These are phyloP conservation scores for Trichoderma cornu-damae DNA, from an alignment of 2,329 filamentous ascomycete genomes.

Conservation along the genomic window DNA sequence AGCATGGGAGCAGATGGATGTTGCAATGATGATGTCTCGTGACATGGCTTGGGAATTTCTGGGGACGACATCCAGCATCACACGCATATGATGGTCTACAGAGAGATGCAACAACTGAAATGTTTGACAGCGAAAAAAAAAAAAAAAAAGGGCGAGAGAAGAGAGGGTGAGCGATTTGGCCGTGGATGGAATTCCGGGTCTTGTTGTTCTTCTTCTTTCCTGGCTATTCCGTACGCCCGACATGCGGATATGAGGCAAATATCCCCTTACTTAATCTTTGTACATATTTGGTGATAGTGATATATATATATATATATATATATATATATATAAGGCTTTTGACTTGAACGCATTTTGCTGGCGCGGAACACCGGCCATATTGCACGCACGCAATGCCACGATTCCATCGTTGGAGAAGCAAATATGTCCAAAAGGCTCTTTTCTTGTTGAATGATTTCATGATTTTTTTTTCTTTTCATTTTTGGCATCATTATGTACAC, in stretches of 20 bases:
- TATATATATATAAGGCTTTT: no score
- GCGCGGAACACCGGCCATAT: constrained; percentile 9
- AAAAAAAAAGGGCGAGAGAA: background rate
- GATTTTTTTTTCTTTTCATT: no score
- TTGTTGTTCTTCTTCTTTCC: background rate
- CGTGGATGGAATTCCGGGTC: background rate
- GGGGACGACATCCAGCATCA: background rate
- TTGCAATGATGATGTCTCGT: background rate
- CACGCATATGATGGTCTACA: no score
- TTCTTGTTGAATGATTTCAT: constrained; percentile 4
- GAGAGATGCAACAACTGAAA: no score
- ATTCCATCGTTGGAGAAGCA: background rate
- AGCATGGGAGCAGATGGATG: no score
- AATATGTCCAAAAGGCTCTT: background rate
- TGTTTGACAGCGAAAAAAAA: background rate
- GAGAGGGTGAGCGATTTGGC: background rate
- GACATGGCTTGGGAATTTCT: no score
- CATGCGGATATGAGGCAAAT: background rate
- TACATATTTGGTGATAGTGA: no score
- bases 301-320: no score
- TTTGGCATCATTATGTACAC: constrained; percentile 19
- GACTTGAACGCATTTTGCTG: background rate
- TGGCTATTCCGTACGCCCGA: background rate
- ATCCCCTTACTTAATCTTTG: background rate
- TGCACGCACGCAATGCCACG: background rate